phyloP scores from a whole-genome alignment of 768 basidiomycete species.

The Boletus huronensis region DNA sequence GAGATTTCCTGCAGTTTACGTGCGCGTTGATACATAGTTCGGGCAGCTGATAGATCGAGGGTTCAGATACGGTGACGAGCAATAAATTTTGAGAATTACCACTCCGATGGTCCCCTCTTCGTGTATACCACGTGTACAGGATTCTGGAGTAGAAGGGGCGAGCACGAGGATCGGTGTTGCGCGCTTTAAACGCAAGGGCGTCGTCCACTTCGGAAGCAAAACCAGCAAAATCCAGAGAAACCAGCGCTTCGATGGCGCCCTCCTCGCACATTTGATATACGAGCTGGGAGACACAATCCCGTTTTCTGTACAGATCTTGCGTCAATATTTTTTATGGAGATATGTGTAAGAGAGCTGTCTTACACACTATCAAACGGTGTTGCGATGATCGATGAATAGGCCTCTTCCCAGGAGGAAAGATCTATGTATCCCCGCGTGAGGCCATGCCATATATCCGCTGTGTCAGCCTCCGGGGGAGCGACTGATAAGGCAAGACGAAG shows the following conservation, averaged over 20 bases:
- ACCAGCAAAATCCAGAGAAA: conserved; percentile 81
- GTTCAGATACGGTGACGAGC: conserved; percentile 20
- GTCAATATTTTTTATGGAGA: conserved; percentile 7
- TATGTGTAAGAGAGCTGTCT: conserved; percentile 33
- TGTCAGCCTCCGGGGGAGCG: conserved; percentile 50
- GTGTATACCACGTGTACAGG: conserved; percentile 90
- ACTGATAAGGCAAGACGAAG: conserved; percentile 77
- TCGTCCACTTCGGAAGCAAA: conserved; percentile 85
- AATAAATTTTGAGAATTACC: conserved; percentile 51
- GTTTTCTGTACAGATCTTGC: conserved; percentile 51
- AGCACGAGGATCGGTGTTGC: conserved; percentile 86
- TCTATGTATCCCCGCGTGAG: conserved; percentile 75
- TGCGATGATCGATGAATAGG: conserved; percentile 74
- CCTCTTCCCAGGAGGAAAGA: conserved; percentile 77
- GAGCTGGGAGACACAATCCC: conserved; percentile 76
- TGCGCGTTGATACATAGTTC: conserved; percentile 91
- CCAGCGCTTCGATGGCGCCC: conserved; percentile 71
- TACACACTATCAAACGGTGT: conserved; percentile 78
- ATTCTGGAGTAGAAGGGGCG: conserved; percentile 86
- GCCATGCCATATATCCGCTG: conserved; percentile 72
- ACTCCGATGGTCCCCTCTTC: conserved; percentile 84
- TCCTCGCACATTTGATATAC: conserved; percentile 93
- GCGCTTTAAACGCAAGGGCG: conserved; percentile 85
- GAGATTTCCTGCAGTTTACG: conserved; percentile 60
- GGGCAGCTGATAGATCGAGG: conserved; percentile 58